These are phyloP conservation scores for Blumeriella jaapii DNA, from an alignment of 2,329 filamentous ascomycete genomes.

Conservation along the genomic window DNA sequence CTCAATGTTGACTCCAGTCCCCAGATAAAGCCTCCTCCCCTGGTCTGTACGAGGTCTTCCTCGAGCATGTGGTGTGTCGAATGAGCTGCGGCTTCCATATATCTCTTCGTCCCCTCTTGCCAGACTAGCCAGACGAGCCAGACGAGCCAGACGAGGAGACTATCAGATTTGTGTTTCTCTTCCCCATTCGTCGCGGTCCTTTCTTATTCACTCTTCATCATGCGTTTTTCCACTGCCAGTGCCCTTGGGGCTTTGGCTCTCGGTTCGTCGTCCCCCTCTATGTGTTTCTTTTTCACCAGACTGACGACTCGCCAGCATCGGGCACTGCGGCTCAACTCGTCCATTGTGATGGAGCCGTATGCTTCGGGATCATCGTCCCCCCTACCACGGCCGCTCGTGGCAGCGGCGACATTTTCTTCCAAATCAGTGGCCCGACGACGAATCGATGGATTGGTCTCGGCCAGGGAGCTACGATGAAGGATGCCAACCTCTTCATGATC, in stretches of 20 bases:
- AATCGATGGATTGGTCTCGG: constrained; percentile 45
- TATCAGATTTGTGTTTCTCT: too few relatives aligned
- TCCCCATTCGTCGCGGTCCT: too few relatives aligned
- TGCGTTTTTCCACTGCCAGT: neutral
- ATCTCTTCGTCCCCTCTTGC: too few relatives aligned
- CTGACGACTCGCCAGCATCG: constrained; percentile 15
- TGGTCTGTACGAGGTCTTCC: too few relatives aligned
- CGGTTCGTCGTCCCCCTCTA: constrained; percentile 6
- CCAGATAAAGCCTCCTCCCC: too few relatives aligned
- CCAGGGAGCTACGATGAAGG: constrained; percentile 41
- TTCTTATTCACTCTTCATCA: neutral
- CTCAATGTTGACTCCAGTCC: too few relatives aligned
- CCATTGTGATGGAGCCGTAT: constrained; percentile 13
- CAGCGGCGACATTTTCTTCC: constrained; percentile 45
- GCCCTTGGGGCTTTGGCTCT: constrained; percentile 11
- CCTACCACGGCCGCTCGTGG: constrained; percentile 37
- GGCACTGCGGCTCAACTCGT: constrained; percentile 13
- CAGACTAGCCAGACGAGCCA: too few relatives aligned
- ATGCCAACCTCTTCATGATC: constrained; percentile 46
- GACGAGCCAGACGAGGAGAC: too few relatives aligned
- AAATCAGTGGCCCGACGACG: constrained; percentile 40
- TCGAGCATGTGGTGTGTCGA: too few relatives aligned
- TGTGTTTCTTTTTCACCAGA: neutral
- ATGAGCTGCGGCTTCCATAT: too few relatives aligned
- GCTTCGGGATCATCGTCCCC: constrained; percentile 43